Evolutionary conservation across 2,329 filamentous ascomycete genomes (phyloP).

Genomic region (Neophaeococcomyces aloes): DNA sequence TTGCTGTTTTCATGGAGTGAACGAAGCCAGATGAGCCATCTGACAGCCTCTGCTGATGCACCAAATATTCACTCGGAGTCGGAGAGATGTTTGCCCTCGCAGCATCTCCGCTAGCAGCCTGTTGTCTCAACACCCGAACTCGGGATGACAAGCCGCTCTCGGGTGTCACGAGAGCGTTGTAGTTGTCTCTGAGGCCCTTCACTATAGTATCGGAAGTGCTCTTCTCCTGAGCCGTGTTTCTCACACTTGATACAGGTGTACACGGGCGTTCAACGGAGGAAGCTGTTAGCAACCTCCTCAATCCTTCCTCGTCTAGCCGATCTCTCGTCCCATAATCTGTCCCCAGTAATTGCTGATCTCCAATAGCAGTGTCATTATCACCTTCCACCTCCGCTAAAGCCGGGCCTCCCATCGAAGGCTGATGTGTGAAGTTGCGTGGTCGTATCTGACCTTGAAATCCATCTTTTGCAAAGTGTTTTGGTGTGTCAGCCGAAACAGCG

Average conservation of each 20-base stretch:
- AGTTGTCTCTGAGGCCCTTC: not conserved
- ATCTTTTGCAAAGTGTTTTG: not conserved
- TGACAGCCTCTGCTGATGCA: conserved; percentile 48
- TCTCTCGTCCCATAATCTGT: not conserved
- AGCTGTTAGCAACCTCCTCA: not conserved
- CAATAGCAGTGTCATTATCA: not conserved
- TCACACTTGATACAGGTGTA: not conserved
- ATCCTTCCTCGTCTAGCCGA: not conserved
- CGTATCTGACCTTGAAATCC: not conserved
- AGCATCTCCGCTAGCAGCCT: not conserved
- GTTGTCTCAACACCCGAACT: not conserved
- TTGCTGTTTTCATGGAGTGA: conserved; percentile 69
- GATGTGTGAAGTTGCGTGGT: conserved; percentile 8
- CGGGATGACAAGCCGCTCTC: conserved; percentile 3
- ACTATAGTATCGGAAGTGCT: not conserved
- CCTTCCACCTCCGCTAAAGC: not conserved
- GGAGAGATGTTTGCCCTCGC: not conserved
- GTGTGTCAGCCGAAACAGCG: not conserved
- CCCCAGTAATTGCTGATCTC: not conserved
- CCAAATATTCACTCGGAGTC: not conserved
- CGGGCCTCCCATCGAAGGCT: not conserved
- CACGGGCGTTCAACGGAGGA: not conserved
- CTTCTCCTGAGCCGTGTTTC: not conserved
- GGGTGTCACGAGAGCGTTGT: conserved; percentile 1
- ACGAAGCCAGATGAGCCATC: conserved; percentile 70